phyloP scores from a whole-genome alignment of 1,284 basidiomycete species.

The Chondrostereum purpureum region DNA sequence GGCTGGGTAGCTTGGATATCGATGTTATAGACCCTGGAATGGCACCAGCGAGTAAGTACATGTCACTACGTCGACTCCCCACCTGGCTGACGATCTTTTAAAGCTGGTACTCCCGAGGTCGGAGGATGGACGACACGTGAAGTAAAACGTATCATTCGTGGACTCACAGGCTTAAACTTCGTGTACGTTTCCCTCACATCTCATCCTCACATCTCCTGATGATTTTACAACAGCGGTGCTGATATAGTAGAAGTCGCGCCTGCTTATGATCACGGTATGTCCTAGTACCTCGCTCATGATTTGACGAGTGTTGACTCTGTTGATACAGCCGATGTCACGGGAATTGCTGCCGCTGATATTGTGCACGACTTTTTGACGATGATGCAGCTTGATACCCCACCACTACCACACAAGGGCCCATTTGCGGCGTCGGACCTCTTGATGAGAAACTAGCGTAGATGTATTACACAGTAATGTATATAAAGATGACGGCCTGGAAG shows the following conservation, averaged over 20 bases:
- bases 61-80: not conserved
- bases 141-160: conserved; percentile 72
- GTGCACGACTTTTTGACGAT: conserved; percentile 64
- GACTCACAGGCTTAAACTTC: conserved; percentile 70
- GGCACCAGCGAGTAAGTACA: conserved; percentile 59
- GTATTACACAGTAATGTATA: no score
- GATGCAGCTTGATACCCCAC: conserved; percentile 29
- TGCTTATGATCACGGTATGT: conserved; percentile 62
- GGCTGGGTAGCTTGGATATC: conserved; percentile 4
- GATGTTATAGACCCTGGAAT: conserved; percentile 59
- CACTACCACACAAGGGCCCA: no score
- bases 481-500: no score
- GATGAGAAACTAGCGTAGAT: no score
- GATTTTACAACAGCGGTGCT: conserved; percentile 41
- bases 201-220: conserved; percentile 2
- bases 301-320: not conserved
- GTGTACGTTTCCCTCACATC: conserved; percentile 42
- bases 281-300: not conserved
- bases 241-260: conserved; percentile 80
- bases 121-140: conserved; percentile 82
- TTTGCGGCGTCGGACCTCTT: conserved; percentile 46
- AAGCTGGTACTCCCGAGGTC: conserved; percentile 78
- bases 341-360: conserved; percentile 65
- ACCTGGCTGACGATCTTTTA: not conserved
- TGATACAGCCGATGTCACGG: conserved; percentile 58